These are phyloP conservation scores for Penicillium griseofulvum DNA, from an alignment of 2,329 filamentous ascomycete genomes.

Conservation along the genomic window DNA sequence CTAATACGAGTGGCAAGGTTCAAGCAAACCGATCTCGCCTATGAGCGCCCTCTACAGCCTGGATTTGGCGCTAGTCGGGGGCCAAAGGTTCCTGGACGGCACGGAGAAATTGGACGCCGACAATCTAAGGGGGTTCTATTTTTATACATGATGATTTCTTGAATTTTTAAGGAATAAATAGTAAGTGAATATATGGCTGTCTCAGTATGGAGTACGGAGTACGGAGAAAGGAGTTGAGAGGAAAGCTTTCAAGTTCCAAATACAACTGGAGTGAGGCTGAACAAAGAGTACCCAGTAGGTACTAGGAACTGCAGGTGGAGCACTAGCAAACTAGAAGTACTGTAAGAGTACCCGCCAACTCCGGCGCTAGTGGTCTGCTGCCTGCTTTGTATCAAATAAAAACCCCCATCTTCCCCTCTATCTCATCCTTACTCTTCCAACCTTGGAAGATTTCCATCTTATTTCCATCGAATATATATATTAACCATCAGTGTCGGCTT, in stretches of 20 bases:
- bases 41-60: not conserved
- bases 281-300: not conserved
- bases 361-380: slow-evolving; percentile 10
- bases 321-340: not conserved
- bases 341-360: not conserved
- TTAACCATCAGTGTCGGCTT: not conserved
- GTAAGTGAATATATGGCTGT: not conserved
- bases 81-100: not conserved
- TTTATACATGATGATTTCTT: slow-evolving; percentile 5
- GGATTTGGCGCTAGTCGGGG: not conserved
- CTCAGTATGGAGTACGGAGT: not conserved
- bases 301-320: not conserved
- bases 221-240: not conserved
- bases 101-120: slow-evolving; percentile 5
- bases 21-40: not conserved
- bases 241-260: not conserved
- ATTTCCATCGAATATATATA: not conserved
- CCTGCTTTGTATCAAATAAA: slow-evolving; percentile 10
- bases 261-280: not conserved
- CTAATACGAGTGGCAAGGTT: not conserved
- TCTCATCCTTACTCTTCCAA: not conserved
- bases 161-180: not conserved
- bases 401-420: slow-evolving; percentile 2
- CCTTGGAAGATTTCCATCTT: not conserved
- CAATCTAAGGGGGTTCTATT: slow-evolving; percentile 12